Conservation (phyloP, 192 early-diverging fungal species). For the Pilaira anomala region DNA sequence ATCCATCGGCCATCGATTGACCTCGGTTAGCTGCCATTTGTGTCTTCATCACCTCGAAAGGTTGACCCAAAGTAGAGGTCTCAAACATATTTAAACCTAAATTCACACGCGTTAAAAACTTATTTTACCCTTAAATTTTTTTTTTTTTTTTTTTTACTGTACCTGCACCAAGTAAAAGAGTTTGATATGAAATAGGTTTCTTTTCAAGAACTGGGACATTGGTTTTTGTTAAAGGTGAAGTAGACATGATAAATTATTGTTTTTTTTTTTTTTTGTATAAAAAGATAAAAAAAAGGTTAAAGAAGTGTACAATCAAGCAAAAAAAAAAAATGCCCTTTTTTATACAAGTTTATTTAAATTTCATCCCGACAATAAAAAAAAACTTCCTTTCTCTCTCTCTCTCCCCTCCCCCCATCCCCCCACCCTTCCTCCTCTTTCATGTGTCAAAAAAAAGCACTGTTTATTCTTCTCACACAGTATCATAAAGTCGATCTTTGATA, state of each 20-base stretch:
- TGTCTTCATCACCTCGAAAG: conserved; percentile 96
- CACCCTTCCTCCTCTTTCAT: too few relatives aligned
- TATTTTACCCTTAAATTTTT: too few relatives aligned
- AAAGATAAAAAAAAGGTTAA: neutral
- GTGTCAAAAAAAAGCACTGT: too few relatives aligned
- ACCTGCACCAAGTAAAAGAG: conserved; percentile 86
- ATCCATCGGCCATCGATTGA: conserved; percentile 42
- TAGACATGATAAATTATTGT: neutral
- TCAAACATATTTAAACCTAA: conserved; percentile 59
- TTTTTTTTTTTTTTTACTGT: conserved; percentile 21
- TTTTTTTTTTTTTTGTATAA: neutral
- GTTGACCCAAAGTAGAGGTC: conserved; percentile 88
- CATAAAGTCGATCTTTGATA: too few relatives aligned
- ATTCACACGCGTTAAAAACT: too few relatives aligned
- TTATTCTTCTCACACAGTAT: too few relatives aligned
- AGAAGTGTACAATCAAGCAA: too few relatives aligned
- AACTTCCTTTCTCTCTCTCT: too few relatives aligned
- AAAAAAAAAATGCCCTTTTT: too few relatives aligned
- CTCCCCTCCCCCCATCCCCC: too few relatives aligned
- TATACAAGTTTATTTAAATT: too few relatives aligned
- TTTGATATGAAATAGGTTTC: conserved; percentile 83
- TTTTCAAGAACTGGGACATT: conserved; percentile 51
- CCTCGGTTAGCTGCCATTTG: conserved; percentile 92
- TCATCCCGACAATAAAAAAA: too few relatives aligned
- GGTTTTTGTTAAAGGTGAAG: neutral